Evolutionary conservation across 192 early-diverging fungal genomes (phyloP).

Genomic region (Linnemannia hyalina): DNA sequence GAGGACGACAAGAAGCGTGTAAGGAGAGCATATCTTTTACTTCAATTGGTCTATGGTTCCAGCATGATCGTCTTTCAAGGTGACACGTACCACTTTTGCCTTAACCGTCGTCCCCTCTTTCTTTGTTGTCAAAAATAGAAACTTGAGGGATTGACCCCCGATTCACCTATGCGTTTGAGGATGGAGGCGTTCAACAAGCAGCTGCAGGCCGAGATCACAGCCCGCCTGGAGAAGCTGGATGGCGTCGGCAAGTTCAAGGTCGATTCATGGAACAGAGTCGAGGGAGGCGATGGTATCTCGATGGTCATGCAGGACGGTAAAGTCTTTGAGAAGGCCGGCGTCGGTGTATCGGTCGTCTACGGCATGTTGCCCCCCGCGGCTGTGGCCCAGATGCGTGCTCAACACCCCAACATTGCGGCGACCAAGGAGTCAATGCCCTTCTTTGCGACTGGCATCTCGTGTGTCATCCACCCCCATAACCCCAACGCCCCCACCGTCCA

Average conservation of each 20-base stretch:
- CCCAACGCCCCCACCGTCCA: constrained; percentile 97
- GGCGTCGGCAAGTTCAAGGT: constrained; percentile 73
- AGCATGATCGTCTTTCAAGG: not conserved
- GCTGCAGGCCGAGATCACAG: constrained; percentile 83
- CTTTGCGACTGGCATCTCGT: constrained; percentile 91
- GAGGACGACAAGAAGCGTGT: constrained; percentile 46
- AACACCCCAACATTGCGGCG: constrained; percentile 72
- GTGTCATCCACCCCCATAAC: constrained; percentile 96
- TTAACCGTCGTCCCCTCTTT: not conserved
- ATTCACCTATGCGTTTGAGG: constrained; percentile 79
- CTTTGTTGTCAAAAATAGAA: constrained; percentile 17
- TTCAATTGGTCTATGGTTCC: not conserved
- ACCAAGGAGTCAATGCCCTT: constrained; percentile 76
- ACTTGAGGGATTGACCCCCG: constrained; percentile 61
- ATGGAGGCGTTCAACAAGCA: constrained; percentile 86
- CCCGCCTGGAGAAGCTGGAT: constrained; percentile 75
- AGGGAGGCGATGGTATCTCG: constrained; percentile 94
- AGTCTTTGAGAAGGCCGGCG: constrained; percentile 98
- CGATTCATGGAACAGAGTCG: constrained; percentile 88
- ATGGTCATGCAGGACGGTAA: constrained; percentile 93
- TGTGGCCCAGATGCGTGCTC: constrained; percentile 91
- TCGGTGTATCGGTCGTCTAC: constrained; percentile 91
- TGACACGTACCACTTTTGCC: not conserved
- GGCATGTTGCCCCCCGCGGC: constrained; percentile 83
- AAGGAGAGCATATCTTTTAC: not conserved